Percentiles rank a stretch among this genome's conserved stretches.
phyloP scores from a whole-genome alignment of 108 stramenopile species.

The Nannochloropsis gaditana region DNA sequence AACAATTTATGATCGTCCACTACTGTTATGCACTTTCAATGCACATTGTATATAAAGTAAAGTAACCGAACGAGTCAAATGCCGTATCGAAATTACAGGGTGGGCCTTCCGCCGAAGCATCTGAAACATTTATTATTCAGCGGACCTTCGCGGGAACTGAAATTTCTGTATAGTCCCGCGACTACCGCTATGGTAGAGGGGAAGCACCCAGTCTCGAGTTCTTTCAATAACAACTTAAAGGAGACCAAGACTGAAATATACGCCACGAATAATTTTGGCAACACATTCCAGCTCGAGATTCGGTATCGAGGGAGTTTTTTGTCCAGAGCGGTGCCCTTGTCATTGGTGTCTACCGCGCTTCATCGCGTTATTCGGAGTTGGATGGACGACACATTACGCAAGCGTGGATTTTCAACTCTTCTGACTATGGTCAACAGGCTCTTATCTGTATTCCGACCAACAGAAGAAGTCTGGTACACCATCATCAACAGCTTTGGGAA shows the following conservation, averaged over 20 bases:
- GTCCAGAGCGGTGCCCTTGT: constrained; percentile 10
- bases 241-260: too few species aligned
- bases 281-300: neutral
- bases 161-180: neutral
- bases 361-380: neutral
- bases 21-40: too few species aligned
- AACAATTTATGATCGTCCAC: too few species aligned
- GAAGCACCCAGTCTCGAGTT: too few species aligned
- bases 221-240: too few species aligned
- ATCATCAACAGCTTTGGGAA: neutral
- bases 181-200: neutral
- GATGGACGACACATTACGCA: neutral
- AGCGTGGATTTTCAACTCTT: neutral
- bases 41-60: too few species aligned
- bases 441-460: constrained; percentile 5
- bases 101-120: constrained; percentile 16
- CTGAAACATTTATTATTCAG: neutral
- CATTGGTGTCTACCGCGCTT: neutral
- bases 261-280: too few species aligned
- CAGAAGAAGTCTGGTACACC: constrained; percentile 4
- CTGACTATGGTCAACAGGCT: constrained; percentile 5
- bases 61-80: too few species aligned
- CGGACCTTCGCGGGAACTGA: neutral
- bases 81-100: neutral
- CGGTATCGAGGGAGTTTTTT: neutral